Evolutionary conservation across 805 yeast genomes (phyloP), one percentile per base, ranked within the genome.

Genomic region (Hanseniaspora guilliermondii): DNA sequence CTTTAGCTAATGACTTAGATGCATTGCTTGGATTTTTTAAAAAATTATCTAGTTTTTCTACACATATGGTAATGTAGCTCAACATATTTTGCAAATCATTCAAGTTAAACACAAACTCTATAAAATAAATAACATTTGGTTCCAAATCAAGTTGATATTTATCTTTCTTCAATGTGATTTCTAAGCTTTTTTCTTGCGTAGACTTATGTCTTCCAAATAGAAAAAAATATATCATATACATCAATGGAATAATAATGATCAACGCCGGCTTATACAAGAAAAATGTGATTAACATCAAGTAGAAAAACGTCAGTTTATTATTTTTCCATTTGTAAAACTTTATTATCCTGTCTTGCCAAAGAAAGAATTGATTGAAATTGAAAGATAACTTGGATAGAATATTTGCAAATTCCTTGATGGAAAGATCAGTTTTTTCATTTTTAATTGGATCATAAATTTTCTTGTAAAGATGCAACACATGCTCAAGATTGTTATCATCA

Each of bases 251-350:
- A 1, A 80, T 73, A 38, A 84, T 65, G 12, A 86, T 69, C 49
- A 84, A 66, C 63, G 80, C 80, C 0, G 96, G 96, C 69, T 84
- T 76, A 36, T 82, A 65, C 60, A 93, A 84, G 1, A 82, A 69
- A 57, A 79, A 73, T 0, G 96, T 82, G 59, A 83, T 81, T 0
- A 79, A 58, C 5, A 82, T 69, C 53, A 87, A 66, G 22, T 71
- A 64, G 0, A 83, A 71, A 5, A 88, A 58, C 0, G 96, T 88
- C 57, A 79, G 75, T 0, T 85, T 72, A 0, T 94, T 89, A 27
- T 74, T 72, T 56, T 80, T 77, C 97, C 97, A 89, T 4, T 85
- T 76, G 16, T 35, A 44, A 16, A 54, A n/a, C 8, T 54, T 54
- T 14, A 40, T 32, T 11, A 54, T 11, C 33, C 41, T 24, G n/a